A percentile compares a stretch with the other conserved stretches of the same genome.
Evolutionary conservation across 441 rosid genomes (phyloP).

Genomic region (Caryocar brasiliense): DNA sequence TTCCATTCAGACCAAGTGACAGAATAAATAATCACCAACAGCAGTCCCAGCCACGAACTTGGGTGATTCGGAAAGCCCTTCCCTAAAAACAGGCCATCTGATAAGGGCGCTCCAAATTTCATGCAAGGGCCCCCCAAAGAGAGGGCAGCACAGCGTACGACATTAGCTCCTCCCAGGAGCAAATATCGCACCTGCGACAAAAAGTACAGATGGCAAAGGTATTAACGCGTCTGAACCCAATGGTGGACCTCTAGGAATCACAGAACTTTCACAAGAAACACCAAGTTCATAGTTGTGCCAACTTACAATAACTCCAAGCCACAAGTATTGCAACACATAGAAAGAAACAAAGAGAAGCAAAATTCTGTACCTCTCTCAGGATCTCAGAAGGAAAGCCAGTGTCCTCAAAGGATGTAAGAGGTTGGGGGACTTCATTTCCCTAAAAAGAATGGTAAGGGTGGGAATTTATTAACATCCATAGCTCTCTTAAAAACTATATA

Average conservation of each 20-base stretch:
- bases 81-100: constrained; percentile 58
- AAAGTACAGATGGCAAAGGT: constrained; percentile 50
- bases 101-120: constrained; percentile 67
- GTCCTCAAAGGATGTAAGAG: constrained; percentile 68
- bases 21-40: constrained; percentile 72
- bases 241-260: constrained; percentile 33
- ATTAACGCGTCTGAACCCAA: constrained; percentile 39
- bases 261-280: constrained; percentile 15
- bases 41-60: constrained; percentile 71
- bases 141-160: constrained; percentile 97
- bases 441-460: constrained; percentile 12
- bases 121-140: constrained; percentile 61
- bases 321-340: constrained; percentile 4
- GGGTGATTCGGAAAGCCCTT: constrained; percentile 64
- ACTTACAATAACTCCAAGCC: constrained; percentile 13
- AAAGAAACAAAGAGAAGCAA: not conserved
- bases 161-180: constrained; percentile 99
- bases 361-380: constrained; percentile 40
- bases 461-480: too few species aligned
- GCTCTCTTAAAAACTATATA: not conserved
- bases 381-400: constrained; percentile 87
- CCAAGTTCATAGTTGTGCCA: constrained; percentile 4
- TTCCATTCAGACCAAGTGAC: constrained; percentile 73
- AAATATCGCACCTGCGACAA: constrained; percentile 99
- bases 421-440: constrained; percentile 77